Percentiles rank a stretch among this genome's conserved stretches.
Evolutionary conservation across 164 flowering plant genomes (phyloP).

Genomic region (Houttuynia cordata): DNA sequence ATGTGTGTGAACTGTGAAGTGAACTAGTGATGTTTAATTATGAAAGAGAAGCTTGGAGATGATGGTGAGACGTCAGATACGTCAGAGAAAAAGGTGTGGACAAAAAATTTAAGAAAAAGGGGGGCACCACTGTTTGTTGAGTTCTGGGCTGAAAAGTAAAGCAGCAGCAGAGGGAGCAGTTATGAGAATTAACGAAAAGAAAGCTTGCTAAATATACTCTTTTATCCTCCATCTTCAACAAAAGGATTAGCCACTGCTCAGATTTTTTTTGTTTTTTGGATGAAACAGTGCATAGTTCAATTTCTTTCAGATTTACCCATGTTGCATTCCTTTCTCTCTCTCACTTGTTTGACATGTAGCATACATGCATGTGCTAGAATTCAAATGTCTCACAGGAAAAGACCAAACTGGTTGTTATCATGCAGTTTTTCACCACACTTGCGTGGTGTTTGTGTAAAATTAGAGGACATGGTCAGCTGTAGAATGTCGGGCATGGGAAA

Average conservation of each 20-base stretch:
- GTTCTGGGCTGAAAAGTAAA: constrained; percentile 5
- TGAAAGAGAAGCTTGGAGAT: constrained; percentile 25
- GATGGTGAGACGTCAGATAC: constrained; percentile 30
- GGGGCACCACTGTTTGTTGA: constrained; percentile 10
- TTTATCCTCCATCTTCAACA: constrained; percentile 3
- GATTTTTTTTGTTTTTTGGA: too few relatives aligned
- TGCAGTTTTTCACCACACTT: neutral
- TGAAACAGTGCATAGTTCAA: neutral
- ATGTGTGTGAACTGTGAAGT: constrained; percentile 6
- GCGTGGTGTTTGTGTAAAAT: neutral
- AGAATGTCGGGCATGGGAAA: neutral
- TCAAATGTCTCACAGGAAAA: neutral
- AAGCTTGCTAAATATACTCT: neutral
- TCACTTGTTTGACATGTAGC: neutral
- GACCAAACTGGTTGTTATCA: neutral
- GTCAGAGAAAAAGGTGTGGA: constrained; percentile 22
- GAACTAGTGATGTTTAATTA: constrained; percentile 24
- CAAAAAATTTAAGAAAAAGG: constrained; percentile 8
- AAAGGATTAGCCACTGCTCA: constrained; percentile 2
- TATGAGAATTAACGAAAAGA: neutral
- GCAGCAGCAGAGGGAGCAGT: neutral
- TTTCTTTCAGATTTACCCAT: constrained; percentile 2
- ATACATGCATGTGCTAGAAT: neutral
- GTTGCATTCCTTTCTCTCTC: neutral
- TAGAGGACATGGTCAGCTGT: neutral